Evolutionary conservation across 164 flowering plant species (phyloP).

Genomic region (Stephania cephalantha): DNA sequence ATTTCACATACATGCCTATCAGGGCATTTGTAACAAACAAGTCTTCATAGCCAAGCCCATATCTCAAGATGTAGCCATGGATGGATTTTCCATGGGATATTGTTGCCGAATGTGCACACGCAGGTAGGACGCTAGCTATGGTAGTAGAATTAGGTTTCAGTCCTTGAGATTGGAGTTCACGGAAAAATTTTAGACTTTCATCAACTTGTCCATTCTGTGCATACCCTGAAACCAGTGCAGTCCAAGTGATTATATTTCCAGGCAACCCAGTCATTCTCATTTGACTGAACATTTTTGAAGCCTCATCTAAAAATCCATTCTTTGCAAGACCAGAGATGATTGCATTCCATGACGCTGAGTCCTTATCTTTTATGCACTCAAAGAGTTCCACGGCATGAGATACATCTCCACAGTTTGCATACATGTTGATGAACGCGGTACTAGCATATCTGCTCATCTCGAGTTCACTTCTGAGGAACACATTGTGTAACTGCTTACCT

Average conservation of each 20-base stretch:
- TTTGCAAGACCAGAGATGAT: constrained; percentile 23
- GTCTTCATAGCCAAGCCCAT: constrained; percentile 15
- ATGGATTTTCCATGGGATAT: constrained; percentile 26
- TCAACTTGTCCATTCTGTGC: constrained; percentile 22
- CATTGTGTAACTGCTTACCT: constrained; percentile 26
- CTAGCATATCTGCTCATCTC: constrained; percentile 22
- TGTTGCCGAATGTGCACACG: constrained; percentile 24
- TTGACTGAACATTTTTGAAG: constrained; percentile 20
- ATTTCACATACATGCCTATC: constrained; percentile 26
- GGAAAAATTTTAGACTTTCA: constrained; percentile 24
- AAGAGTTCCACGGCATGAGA: constrained; percentile 22
- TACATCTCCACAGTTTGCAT: constrained; percentile 18
- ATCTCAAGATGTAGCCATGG: constrained; percentile 22
- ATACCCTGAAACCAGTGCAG: constrained; percentile 25
- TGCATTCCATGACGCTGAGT: constrained; percentile 26
- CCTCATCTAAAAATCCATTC: constrained; percentile 21
- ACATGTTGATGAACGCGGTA: constrained; percentile 28
- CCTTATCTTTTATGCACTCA: constrained; percentile 18
- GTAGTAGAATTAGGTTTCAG: constrained; percentile 28
- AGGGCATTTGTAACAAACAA: constrained; percentile 21
- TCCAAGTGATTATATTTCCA: constrained; percentile 27
- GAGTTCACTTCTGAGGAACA: constrained; percentile 15
- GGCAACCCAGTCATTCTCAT: constrained; percentile 21
- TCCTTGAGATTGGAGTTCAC: constrained; percentile 22
- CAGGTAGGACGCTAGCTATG: constrained; percentile 26